Percentiles rank a stretch among this genome's conserved stretches.
Evolutionary conservation across 2,329 filamentous ascomycete species (phyloP).

Genomic region (Tolypocladium album): DNA sequence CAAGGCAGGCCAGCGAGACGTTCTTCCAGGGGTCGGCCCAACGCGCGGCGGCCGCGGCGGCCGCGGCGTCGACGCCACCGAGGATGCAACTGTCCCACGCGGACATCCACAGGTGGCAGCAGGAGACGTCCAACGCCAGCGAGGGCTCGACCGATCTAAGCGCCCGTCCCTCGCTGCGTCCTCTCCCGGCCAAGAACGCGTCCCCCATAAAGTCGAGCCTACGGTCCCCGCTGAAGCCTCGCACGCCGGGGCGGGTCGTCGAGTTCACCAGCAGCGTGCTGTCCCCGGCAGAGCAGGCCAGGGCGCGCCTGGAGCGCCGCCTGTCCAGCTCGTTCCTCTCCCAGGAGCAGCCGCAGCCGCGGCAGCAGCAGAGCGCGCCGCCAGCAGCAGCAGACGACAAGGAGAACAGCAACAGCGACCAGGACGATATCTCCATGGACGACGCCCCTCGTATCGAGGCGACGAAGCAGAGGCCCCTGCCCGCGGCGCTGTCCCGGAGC

Average conservation of each 20-base stretch:
- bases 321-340: conserved; percentile 12
- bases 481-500: conserved; percentile 25
- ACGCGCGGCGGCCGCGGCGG: conserved; percentile 12
- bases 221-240: conserved; percentile 45
- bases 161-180: conserved; percentile 30
- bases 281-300: conserved; percentile 32
- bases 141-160: conserved; percentile 23
- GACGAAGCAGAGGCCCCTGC: background rate
- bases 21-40: conserved; percentile 27
- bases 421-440: conserved; percentile 14
- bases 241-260: conserved; percentile 46
- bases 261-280: conserved; percentile 43
- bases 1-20: conserved; percentile 19
- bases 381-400: conserved; percentile 14
- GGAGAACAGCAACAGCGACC: conserved; percentile 11
- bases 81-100: conserved; percentile 29
- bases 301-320: conserved; percentile 18
- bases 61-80: conserved; percentile 22
- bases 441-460: conserved; percentile 13
- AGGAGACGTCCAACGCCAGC: conserved; percentile 25
- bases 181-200: conserved; percentile 37
- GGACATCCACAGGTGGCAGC: conserved; percentile 30
- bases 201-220: conserved; percentile 48
- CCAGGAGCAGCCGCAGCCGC: background rate
- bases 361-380: background rate